Conservation (phyloP, 179 eudicot genomes). For the Silene coronaria region DNA sequence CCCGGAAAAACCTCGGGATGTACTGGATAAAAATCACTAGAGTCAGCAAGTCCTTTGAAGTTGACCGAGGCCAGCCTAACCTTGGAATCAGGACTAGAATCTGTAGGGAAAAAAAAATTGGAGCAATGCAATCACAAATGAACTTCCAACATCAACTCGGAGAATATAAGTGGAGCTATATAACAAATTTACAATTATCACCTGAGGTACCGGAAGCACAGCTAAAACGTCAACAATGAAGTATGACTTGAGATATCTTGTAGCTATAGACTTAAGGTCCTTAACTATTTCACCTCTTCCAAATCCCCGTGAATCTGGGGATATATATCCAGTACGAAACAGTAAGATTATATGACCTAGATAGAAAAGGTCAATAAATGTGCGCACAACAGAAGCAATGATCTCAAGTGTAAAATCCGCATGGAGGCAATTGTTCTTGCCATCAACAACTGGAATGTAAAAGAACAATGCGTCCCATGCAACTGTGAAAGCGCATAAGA, state of each 20-base stretch:
- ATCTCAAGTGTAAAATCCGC: background rate
- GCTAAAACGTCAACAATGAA: constrained; percentile 14
- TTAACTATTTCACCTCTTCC: background rate
- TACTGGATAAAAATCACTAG: constrained; percentile 42
- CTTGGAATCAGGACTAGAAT: constrained; percentile 33
- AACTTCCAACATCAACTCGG: no score
- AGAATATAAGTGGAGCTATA: no score
- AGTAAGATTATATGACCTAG: constrained; percentile 4
- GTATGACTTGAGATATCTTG: constrained; percentile 1
- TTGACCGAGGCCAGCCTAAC: constrained; percentile 15
- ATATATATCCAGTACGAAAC: constrained; percentile 3
- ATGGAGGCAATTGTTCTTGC: background rate
- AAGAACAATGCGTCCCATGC: constrained; percentile 14
- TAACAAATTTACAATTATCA: background rate
- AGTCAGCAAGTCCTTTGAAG: constrained; percentile 41
- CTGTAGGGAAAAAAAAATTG: constrained; percentile 23
- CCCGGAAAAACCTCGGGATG: constrained; percentile 48
- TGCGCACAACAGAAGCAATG: constrained; percentile 9
- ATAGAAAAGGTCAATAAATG: constrained; percentile 5
- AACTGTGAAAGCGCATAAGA: background rate
- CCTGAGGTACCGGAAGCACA: constrained; percentile 19
- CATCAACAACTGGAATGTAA: constrained; percentile 10
- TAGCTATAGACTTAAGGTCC: background rate
- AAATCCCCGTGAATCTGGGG: background rate
- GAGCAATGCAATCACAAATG: background rate